Conservation (phyloP, 2,329 filamentous ascomycete genomes). For the Ceratocystis diversiconidia region DNA sequence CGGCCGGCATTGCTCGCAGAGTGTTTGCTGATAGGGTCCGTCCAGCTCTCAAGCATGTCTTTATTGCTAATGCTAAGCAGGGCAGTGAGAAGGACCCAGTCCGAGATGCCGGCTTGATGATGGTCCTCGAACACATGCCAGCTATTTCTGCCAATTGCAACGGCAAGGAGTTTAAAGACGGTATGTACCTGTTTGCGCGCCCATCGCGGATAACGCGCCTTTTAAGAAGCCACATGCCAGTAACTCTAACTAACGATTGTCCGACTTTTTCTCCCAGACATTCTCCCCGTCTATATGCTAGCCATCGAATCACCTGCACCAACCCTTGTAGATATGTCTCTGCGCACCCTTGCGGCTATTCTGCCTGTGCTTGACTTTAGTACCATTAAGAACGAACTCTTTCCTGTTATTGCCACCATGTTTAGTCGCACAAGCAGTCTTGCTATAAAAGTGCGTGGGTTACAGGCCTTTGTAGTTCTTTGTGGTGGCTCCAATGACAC, state of each 20-base stretch:
- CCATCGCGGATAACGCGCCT: too few species aligned
- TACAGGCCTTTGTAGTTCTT: conserved; percentile 79
- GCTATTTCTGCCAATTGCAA: conserved; percentile 66
- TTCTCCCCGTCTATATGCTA: conserved; percentile 70
- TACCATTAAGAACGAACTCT: conserved; percentile 92
- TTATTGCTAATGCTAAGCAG: conserved; percentile 47
- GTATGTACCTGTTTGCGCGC: conserved; percentile 32
- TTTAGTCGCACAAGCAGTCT: conserved; percentile 90
- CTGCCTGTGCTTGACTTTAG: conserved; percentile 85
- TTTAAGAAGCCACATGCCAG: background rate
- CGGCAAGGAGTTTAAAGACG: conserved; percentile 89
- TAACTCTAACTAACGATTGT: background rate
- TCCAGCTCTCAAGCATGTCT: conserved; percentile 72
- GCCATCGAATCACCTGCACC: conserved; percentile 83
- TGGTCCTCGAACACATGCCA: conserved; percentile 71
- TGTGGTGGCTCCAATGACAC: conserved; percentile 58
- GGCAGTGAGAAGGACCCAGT: conserved; percentile 61
- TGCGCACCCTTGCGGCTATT: conserved; percentile 65
- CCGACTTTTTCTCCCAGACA: conserved; percentile 39
- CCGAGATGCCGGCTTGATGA: conserved; percentile 81
- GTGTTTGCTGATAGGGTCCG: conserved; percentile 75
- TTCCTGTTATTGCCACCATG: conserved; percentile 77
- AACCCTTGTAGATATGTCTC: conserved; percentile 70
- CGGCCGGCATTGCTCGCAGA: conserved; percentile 49
- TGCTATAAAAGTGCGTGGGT: conserved; percentile 81